These are phyloP conservation scores for Neobulgaria alba DNA, from an alignment of 2,329 filamentous ascomycete species.

Conservation along the genomic window DNA sequence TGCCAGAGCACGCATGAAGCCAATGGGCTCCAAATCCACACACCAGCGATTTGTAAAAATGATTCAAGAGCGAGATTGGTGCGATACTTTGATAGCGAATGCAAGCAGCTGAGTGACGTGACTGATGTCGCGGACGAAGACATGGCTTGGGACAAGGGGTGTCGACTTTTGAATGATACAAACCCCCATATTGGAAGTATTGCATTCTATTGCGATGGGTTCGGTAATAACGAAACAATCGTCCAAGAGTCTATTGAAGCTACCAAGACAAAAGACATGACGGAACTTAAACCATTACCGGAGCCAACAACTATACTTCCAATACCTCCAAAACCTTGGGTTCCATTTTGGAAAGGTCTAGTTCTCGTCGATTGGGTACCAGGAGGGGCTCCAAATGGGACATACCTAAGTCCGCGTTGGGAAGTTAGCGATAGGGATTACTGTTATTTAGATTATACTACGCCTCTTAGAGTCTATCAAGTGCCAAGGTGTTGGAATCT, in stretches of 20 bases:
- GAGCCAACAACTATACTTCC: neutral
- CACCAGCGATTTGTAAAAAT: neutral
- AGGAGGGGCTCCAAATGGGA: no score
- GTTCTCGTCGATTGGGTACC: no score
- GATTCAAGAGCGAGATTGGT: neutral
- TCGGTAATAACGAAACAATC: neutral
- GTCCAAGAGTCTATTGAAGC: no score
- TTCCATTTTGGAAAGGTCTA: neutral
- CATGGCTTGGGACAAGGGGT: neutral
- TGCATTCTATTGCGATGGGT: neutral
- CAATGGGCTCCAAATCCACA: neutral
- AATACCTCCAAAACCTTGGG: neutral
- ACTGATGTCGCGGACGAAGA: neutral
- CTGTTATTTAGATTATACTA: no score
- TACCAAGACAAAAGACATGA: neutral
- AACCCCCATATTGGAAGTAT: neutral
- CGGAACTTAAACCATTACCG: neutral
- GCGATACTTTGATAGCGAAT: neutral
- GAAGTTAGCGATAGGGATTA: no score
- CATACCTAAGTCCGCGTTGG: no score
- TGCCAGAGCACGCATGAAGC: neutral
- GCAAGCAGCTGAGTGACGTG: neutral
- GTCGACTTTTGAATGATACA: neutral
- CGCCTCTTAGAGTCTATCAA: neutral
- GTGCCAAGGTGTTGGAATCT: neutral